Base-by-base conservation (phyloP, 2,329 filamentous ascomycete genomes). In the Colletotrichum nymphaeae region DNA sequence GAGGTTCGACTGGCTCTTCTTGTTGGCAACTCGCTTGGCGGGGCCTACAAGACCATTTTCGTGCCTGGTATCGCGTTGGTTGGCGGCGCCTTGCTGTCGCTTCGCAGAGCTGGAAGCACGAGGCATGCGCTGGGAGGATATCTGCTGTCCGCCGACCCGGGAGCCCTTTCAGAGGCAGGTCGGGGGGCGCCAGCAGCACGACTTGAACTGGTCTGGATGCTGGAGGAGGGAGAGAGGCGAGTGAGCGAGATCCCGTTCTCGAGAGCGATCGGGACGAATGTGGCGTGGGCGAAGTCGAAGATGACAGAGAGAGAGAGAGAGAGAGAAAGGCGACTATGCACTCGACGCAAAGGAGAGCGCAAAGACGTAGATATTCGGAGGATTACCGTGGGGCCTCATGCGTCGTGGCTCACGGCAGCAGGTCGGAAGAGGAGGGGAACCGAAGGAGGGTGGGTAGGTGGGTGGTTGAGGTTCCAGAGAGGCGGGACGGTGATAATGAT, bases 21-120 rank as follows among this genome's bases (percentile, higher is more conserved):
- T 84, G 76, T 79, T 80, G 58, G 80, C 77, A 69, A 78, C 76
- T 78, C 83, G 83, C 77, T 83, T 85, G 63, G 79, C 81, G 73
- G 83, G 81, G 80, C 92, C 92, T 88, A 95, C 93, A 83, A 95
- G 88, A 81, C 94, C 95, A 92, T 94, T 95, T 86, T 98, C 95
- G 86, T 97, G 93, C 83, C 93, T 91, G 80, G 88, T 90, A 84
- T 93, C 93, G 86, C 91, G 91, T 83, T 92, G 89, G 85, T 87
- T 93, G 77, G 84, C 84, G 81, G 87, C 87, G 85, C 87, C 88
- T 85, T 87, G 86, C 83, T 90, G 88, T 90, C 89, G 88, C 87
- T 91, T 91, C 82, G 86, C 83, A 82, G 87, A 87, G 82, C 84
- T 86, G 79, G 88, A 85, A 80, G 85, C 87, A 82, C 89, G 89